Base-by-base conservation (phyloP, 768 basidiomycete species). In the Serendipita sp. region DNA sequence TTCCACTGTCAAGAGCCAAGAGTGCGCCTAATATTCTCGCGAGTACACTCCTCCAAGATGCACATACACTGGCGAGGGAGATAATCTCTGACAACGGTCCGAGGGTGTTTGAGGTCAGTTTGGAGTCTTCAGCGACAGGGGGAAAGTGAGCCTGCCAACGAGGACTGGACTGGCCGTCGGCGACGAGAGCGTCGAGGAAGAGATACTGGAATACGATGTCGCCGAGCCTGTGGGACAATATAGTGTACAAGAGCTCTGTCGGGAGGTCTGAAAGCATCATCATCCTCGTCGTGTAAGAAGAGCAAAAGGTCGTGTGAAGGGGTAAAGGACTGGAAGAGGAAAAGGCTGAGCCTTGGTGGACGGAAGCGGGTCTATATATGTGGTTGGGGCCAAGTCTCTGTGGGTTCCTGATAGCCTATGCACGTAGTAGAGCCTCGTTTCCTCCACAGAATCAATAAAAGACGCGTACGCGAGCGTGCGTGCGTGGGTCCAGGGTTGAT, bases 151-250 rank as follows among this genome's bases (percentile, higher is more conserved):
- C 38, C 38, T 41, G 38, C 38, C 38, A 41, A 41, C 38, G 38
- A 41, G 13, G 8, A 52, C 7, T 52, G n/a, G 16, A 52, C 18
- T 52, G 48, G 32, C 32, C 48, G 48, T 52, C 32, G 56, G 34
- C 28, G 35, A 36, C 56, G 56, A 28, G 34, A 10, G 34, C 34
- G 10, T 38, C 56, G 56, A 60, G 28, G 56, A 60, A 60, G 44
- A 64, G 38, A 64, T 64, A 45, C 11, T 64, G 36, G 63, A 64
- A 45, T 4, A 45, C 10, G 34, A 45, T 64, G 63, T 64, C 36
- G n/a, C 23, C 63, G 32, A 45, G 36, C 7, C 23, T 28, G 63
- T 64, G 41, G 23, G 63, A 45, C 35, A 64, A 36, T 44, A 64
- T 64, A 34, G 63, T 44, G 63, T 44, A 64, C 11, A 64, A 7